Evolutionary conservation across 306 rosid species (phyloP).

Genomic region (Cucurbita pepo): DNA sequence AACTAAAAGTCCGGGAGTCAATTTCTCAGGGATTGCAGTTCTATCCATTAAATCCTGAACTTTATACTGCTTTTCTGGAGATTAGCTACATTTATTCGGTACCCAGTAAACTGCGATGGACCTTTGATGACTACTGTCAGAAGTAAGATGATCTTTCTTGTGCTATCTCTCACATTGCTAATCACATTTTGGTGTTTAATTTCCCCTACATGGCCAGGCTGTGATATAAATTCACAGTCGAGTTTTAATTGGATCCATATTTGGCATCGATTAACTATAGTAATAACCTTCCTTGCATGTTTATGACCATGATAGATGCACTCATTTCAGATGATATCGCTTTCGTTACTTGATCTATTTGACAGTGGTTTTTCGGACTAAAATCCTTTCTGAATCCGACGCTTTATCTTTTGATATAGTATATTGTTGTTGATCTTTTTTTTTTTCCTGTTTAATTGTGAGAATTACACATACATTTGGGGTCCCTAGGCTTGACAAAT

Average conservation of each 20-base stretch:
- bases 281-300: background rate
- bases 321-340: background rate
- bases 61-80: slow-evolving; percentile 46
- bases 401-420: background rate
- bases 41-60: slow-evolving; percentile 70
- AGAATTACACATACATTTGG: background rate
- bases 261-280: background rate
- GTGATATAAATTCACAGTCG: background rate
- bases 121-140: slow-evolving; percentile 53
- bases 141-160: slow-evolving; percentile 39
- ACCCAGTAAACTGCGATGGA: slow-evolving; percentile 60
- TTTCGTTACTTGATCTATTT: background rate
- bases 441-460: background rate
- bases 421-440: background rate
- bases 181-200: background rate
- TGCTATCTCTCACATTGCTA: background rate
- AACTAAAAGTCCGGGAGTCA: slow-evolving; percentile 61
- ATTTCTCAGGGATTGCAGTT: slow-evolving; percentile 63
- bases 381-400: background rate
- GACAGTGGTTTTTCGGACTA: background rate
- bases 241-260: background rate
- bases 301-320: background rate
- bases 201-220: background rate
- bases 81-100: slow-evolving; percentile 58
- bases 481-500: background rate